Conservation (phyloP, 371 early-diverging fungal species). For the Sporodiniella umbellata region DNA sequence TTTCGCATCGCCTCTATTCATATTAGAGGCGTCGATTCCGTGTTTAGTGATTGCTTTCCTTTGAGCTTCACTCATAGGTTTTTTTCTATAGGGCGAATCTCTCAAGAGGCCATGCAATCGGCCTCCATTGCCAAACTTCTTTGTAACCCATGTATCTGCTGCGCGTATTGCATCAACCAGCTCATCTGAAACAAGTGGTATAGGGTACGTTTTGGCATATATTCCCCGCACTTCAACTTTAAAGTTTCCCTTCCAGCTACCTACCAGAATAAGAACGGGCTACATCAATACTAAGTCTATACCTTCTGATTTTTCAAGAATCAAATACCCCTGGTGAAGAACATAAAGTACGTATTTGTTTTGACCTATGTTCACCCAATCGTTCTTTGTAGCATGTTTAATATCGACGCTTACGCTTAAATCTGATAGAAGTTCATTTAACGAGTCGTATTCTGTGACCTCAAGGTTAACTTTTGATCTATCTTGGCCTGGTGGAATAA, state of each 20-base stretch:
- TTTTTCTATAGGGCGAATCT: constrained; percentile 50
- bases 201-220: constrained; percentile 1
- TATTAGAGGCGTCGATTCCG: constrained; percentile 8
- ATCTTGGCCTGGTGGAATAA: no score
- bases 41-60: constrained; percentile 29
- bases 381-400: constrained; percentile 22
- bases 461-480: constrained; percentile 23
- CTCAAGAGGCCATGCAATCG: constrained; percentile 7
- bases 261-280: constrained; percentile 1
- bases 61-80: constrained; percentile 54
- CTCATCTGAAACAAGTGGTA: constrained; percentile 40
- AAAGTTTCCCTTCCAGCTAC: constrained; percentile 15
- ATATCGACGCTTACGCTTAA: constrained; percentile 30
- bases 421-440: constrained; percentile 45
- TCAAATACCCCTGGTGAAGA: constrained; percentile 20
- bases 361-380: constrained; percentile 51
- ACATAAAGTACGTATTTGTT: constrained; percentile 38
- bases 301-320: constrained; percentile 16
- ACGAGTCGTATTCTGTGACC: constrained; percentile 52
- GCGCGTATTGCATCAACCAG: constrained; percentile 53
- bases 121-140: constrained; percentile 6
- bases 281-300: no score
- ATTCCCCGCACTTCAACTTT: not conserved
- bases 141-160: constrained; percentile 57
- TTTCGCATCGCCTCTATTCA: constrained; percentile 61